Evolutionary conservation across 2,329 filamentous ascomycete species (phyloP).

Genomic region (Colletotrichum sp.): DNA sequence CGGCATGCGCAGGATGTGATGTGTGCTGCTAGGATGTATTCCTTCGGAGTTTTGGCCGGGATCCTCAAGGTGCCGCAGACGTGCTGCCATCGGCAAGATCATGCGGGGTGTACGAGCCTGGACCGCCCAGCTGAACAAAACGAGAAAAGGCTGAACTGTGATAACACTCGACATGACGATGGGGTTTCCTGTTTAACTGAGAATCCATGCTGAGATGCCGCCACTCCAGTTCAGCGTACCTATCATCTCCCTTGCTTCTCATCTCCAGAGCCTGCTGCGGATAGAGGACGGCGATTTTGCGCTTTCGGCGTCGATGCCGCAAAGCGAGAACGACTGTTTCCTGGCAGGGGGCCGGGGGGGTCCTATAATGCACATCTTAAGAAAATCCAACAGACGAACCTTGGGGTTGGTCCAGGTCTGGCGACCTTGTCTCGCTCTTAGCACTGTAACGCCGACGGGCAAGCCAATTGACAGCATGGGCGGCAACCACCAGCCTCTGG

Average conservation of each 20-base stretch:
- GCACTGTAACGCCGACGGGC: neutral
- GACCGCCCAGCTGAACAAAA: neutral
- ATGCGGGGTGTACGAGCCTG: neutral
- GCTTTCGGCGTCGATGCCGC: neutral
- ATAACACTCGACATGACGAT: neutral
- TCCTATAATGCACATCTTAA: conserved; percentile 34
- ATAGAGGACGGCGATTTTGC: neutral
- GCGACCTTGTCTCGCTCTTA: neutral
- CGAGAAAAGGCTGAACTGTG: neutral
- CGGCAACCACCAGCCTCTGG: neutral
- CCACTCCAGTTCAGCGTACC: neutral
- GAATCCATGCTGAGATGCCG: neutral
- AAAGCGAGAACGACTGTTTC: neutral
- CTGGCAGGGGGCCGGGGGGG: neutral
- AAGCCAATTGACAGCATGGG: neutral
- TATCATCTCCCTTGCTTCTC: neutral
- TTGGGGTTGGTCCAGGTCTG: neutral
- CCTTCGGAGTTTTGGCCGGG: neutral
- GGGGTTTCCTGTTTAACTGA: neutral
- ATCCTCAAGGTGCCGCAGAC: neutral
- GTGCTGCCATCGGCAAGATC: neutral
- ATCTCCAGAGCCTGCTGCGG: neutral
- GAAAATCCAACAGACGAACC: conserved; percentile 23
- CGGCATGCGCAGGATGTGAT: neutral
- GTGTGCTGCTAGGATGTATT: neutral